Percentiles rank a stretch among this genome's conserved stretches.
Conservation (phyloP, 2,329 filamentous ascomycete species). For the Ophiostoma australiae region DNA sequence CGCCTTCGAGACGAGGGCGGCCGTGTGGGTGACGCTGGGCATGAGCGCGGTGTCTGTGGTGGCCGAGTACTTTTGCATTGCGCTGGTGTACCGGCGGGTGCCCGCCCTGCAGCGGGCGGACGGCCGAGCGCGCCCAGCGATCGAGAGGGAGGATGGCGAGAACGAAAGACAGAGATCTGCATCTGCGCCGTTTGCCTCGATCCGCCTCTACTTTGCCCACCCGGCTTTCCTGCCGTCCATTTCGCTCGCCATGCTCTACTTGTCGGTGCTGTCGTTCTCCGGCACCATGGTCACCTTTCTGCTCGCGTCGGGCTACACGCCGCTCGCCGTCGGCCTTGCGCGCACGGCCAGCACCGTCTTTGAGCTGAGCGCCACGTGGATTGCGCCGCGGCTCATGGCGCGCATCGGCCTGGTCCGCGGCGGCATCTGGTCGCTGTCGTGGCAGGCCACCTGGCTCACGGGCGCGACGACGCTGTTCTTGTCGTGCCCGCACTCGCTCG, state of each 20-base stretch:
- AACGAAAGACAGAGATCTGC: slow-evolving; percentile 21
- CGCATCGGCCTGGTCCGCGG: slow-evolving; percentile 56
- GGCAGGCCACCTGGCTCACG: slow-evolving; percentile 57
- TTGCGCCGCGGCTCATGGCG: slow-evolving; percentile 52
- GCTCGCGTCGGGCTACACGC: slow-evolving; percentile 48
- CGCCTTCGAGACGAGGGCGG: slow-evolving; percentile 39
- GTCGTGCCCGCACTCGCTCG: slow-evolving; percentile 30
- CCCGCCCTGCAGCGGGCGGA: slow-evolving; percentile 24
- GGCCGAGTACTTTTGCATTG: slow-evolving; percentile 45
- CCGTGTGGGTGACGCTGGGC: slow-evolving; percentile 44
- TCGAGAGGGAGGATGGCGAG: background rate
- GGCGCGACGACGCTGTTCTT: slow-evolving; percentile 43
- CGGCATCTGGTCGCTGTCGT: slow-evolving; percentile 66
- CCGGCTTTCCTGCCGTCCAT: slow-evolving; percentile 57
- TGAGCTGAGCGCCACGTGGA: slow-evolving; percentile 58
- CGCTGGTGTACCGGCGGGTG: slow-evolving; percentile 33
- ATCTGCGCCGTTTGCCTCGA: slow-evolving; percentile 29
- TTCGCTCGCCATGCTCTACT: slow-evolving; percentile 54
- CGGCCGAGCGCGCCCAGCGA: background rate
- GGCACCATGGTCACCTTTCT: slow-evolving; percentile 64
- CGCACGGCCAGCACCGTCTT: slow-evolving; percentile 50
- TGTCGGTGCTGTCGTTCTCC: slow-evolving; percentile 55
- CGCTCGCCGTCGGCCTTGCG: slow-evolving; percentile 48
- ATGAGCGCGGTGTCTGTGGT: slow-evolving; percentile 46
- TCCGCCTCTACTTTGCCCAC: slow-evolving; percentile 48